Percentiles rank a stretch among this genome's conserved stretches.
These are phyloP conservation scores for Mucor piriformis DNA, from an alignment of 371 early-diverging fungal species.

Conservation along the genomic window DNA sequence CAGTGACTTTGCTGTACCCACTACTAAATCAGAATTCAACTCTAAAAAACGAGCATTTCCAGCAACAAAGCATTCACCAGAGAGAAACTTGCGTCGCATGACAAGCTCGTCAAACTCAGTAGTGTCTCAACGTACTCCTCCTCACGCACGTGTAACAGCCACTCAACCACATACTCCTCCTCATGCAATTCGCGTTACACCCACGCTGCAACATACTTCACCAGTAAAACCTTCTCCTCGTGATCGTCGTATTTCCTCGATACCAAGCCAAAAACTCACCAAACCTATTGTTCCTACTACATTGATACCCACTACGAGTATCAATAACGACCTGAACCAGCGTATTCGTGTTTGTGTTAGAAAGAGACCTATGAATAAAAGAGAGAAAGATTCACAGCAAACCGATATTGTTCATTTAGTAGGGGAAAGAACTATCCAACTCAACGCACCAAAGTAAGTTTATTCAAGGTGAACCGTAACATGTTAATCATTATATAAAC, in stretches of 20 bases:
- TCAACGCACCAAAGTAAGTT: constrained; percentile 89
- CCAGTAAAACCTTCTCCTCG: constrained; percentile 2
- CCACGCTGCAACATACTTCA: constrained; percentile 14
- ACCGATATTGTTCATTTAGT: constrained; percentile 78
- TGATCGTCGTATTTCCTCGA: constrained; percentile 20
- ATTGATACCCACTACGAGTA: background rate
- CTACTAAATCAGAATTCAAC: background rate
- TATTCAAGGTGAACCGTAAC: no score
- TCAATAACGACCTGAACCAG: constrained; percentile 58
- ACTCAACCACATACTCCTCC: no score
- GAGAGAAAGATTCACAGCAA: constrained; percentile 77
- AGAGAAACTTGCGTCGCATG: constrained; percentile 12
- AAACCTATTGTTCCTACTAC: background rate
- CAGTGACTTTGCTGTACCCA: no score
- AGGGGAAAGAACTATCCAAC: constrained; percentile 69
- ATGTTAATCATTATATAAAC: no score
- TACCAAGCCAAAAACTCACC: background rate
- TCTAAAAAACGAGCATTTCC: constrained; percentile 6
- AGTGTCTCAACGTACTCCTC: constrained; percentile 12
- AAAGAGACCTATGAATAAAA: constrained; percentile 90
- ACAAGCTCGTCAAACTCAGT: constrained; percentile 21
- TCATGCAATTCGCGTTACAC: no score
- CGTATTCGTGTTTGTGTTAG: constrained; percentile 96
- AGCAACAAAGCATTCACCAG: background rate
- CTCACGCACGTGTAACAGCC: no score